A percentile compares a stretch with the other conserved stretches of the same genome.
phyloP scores from a whole-genome alignment of 2,329 filamentous ascomycete genomes.

The Penicillium sp. region DNA sequence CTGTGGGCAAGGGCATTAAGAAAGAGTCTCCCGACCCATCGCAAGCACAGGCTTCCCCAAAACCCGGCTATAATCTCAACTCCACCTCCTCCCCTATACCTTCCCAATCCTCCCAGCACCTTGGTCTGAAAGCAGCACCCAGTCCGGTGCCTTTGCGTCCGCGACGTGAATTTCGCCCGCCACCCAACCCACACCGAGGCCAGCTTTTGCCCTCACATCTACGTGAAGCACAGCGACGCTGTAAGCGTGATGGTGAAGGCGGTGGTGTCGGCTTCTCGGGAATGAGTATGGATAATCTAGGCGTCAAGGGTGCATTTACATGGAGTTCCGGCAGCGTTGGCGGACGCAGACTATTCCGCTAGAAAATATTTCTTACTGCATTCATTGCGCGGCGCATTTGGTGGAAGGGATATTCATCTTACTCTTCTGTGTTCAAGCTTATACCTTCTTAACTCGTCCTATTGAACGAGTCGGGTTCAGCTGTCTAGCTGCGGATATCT shows the following conservation, averaged over 20 bases:
- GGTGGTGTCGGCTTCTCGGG: conserved; percentile 50
- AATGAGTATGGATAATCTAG: conserved; percentile 47
- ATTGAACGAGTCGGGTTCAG: neutral
- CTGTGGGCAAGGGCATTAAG: conserved; percentile 23
- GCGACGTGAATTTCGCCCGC: conserved; percentile 35
- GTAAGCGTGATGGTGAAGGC: conserved; percentile 50
- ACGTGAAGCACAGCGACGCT: conserved; percentile 50
- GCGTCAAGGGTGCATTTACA: conserved; percentile 43
- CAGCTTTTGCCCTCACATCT: conserved; percentile 51
- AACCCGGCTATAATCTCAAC: conserved; percentile 10
- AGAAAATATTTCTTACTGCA: conserved; percentile 1
- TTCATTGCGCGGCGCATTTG: conserved; percentile 7
- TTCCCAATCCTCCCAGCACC: too few relatives aligned
- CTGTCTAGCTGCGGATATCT: neutral
- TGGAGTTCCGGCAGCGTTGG: conserved; percentile 44
- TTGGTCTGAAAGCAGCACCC: neutral
- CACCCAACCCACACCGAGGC: conserved; percentile 48
- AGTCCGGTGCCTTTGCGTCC: conserved; percentile 19
- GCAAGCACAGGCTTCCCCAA: conserved; percentile 12
- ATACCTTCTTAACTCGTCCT: neutral
- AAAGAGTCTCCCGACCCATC: conserved; percentile 24
- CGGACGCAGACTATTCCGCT: conserved; percentile 47
- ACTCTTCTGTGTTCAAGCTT: neutral
- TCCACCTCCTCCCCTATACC: conserved; percentile 9
- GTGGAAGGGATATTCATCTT: neutral